Evolutionary conservation across 352 stramenopile species (phyloP).

Genomic region (Globisporangium cederbergense): DNA sequence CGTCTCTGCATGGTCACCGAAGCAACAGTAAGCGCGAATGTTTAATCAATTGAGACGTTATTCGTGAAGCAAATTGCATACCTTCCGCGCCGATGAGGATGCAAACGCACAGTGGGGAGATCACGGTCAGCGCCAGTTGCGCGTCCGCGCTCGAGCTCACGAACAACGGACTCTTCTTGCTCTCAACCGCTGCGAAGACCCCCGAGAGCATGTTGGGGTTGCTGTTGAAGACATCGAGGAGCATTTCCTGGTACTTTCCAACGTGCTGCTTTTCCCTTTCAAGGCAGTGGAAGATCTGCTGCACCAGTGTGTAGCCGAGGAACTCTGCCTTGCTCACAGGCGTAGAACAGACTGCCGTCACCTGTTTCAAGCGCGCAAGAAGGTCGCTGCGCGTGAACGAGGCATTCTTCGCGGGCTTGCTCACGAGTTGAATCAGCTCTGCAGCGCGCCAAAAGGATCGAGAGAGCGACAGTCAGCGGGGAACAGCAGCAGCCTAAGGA

Average conservation of each 20-base stretch:
- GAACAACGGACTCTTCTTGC: slow-evolving; percentile 6
- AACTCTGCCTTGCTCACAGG: slow-evolving; percentile 47
- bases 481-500: not conserved
- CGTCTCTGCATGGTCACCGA: slow-evolving; percentile 14
- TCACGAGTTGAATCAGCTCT: slow-evolving; percentile 6
- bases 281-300: slow-evolving; percentile 23
- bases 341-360: slow-evolving; percentile 37
- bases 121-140: slow-evolving; percentile 15
- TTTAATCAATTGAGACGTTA: not conserved
- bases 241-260: slow-evolving; percentile 5
- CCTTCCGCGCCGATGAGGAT: slow-evolving; percentile 31
- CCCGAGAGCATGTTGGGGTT: slow-evolving; percentile 37
- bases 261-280: slow-evolving; percentile 10
- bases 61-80: not conserved
- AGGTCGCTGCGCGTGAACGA: slow-evolving; percentile 3
- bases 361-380: slow-evolving; percentile 30
- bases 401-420: not conserved
- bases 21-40: not conserved
- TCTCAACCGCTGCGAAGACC: slow-evolving; percentile 37
- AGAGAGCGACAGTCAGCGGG: not conserved
- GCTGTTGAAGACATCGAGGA: slow-evolving; percentile 39
- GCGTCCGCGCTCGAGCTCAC: not conserved
- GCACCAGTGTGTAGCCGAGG: slow-evolving; percentile 38
- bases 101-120: slow-evolving; percentile 30
- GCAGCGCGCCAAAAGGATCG: not conserved